These are phyloP conservation scores for Phialophora tarda DNA, from an alignment of 2,329 filamentous ascomycete species.

Conservation along the genomic window DNA sequence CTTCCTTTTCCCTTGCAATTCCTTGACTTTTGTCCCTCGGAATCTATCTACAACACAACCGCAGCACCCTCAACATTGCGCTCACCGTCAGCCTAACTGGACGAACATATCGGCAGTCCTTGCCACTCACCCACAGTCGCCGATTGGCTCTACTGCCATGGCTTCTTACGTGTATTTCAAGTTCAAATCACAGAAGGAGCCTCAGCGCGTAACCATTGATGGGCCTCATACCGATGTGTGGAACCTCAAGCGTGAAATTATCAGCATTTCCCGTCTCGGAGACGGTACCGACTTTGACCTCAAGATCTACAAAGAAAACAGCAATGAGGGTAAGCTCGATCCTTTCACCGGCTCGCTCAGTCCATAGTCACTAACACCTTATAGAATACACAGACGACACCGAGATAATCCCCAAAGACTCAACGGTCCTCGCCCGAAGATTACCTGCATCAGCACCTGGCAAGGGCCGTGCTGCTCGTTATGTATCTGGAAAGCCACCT, in stretches of 20 bases:
- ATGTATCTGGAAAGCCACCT: constrained; percentile 96
- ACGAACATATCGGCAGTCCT: constrained; percentile 17
- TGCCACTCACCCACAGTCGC: constrained; percentile 10
- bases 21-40: constrained; percentile 31
- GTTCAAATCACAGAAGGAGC: constrained; percentile 98
- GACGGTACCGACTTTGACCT: constrained; percentile 97
- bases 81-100: constrained; percentile 12
- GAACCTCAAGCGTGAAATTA: constrained; percentile 98
- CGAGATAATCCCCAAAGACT: constrained; percentile 93
- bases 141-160: constrained; percentile 62
- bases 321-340: constrained; percentile 74
- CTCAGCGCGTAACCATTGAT: constrained; percentile 92
- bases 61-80: constrained; percentile 16
- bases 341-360: too few relatives aligned
- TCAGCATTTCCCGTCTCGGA: constrained; percentile 87
- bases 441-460: constrained; percentile 83
- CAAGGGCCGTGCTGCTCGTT: constrained; percentile 87
- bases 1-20: constrained; percentile 25
- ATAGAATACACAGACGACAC: constrained; percentile 97
- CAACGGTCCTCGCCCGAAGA: constrained; percentile 86
- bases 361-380: constrained; percentile 41
- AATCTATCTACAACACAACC: constrained; percentile 22
- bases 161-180: constrained; percentile 99
- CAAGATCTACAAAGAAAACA: constrained; percentile 90
- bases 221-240: constrained; percentile 98